Evolutionary conservation across 1,284 basidiomycete species (phyloP).

Genomic region (Ustilago vetiveriae): DNA sequence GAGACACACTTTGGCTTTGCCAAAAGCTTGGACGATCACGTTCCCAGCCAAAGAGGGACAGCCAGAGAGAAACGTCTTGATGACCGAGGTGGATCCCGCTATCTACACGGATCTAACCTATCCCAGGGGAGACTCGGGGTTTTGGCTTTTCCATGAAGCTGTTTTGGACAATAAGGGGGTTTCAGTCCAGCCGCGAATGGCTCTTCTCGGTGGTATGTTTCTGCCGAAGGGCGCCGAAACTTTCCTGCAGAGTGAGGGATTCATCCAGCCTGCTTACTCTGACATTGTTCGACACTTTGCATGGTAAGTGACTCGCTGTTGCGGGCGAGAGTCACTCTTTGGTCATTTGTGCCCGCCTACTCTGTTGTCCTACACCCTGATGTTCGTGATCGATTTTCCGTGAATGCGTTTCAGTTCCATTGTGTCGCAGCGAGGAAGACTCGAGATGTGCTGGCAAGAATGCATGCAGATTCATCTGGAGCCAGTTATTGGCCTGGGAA

Average conservation of each 20-base stretch:
- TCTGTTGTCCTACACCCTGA: too few species aligned
- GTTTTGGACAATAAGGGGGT: background rate
- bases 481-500: too few species aligned
- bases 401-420: too few species aligned
- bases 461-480: too few species aligned
- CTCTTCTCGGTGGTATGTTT: slow-evolving; percentile 11
- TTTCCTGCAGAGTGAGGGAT: background rate
- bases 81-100: background rate
- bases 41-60: background rate
- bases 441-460: too few species aligned
- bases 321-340: too few species aligned
- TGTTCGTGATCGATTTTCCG: too few species aligned
- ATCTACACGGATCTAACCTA: background rate
- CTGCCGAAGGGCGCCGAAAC: background rate
- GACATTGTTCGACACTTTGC: background rate
- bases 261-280: background rate
- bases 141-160: slow-evolving; percentile 6
- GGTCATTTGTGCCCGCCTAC: too few species aligned
- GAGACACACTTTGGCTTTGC: background rate
- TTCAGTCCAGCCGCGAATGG: background rate
- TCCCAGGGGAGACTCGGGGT: background rate
- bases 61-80: background rate
- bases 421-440: too few species aligned
- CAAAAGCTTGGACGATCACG: background rate
- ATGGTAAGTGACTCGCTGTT: background rate